These are phyloP conservation scores for Xylariaceae sp. DNA, from an alignment of 2,329 filamentous ascomycete species.

Conservation along the genomic window DNA sequence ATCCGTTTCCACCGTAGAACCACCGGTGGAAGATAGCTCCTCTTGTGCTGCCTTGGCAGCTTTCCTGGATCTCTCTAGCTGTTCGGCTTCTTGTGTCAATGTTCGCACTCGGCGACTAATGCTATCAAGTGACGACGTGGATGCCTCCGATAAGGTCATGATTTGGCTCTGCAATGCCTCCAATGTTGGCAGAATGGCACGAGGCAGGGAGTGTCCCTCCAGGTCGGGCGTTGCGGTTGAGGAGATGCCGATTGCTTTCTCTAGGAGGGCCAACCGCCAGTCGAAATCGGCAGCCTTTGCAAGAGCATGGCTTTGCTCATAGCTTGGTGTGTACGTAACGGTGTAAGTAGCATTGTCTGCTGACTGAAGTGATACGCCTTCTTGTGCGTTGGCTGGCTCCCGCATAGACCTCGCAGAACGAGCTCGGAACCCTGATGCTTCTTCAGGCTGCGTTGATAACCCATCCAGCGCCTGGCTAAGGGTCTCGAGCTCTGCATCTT, in stretches of 20 bases:
- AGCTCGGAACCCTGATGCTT: slow-evolving; percentile 21
- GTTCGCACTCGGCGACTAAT: slow-evolving; percentile 66
- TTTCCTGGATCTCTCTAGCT: slow-evolving; percentile 61
- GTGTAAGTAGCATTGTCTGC: slow-evolving; percentile 53
- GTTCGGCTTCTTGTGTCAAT: slow-evolving; percentile 69
- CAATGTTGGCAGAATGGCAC: slow-evolving; percentile 77
- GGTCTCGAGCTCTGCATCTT: slow-evolving; percentile 58
- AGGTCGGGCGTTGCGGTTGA: slow-evolving; percentile 62
- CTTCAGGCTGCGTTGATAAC: slow-evolving; percentile 44
- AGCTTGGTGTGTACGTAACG: slow-evolving; percentile 60
- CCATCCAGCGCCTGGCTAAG: slow-evolving; percentile 69
- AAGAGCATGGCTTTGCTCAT: slow-evolving; percentile 66
- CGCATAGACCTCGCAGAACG: slow-evolving; percentile 28
- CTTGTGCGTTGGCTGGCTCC: slow-evolving; percentile 22
- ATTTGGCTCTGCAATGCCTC: slow-evolving; percentile 79
- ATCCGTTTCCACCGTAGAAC: slow-evolving; percentile 40
- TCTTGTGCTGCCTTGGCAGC: slow-evolving; percentile 60
- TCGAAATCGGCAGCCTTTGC: slow-evolving; percentile 86
- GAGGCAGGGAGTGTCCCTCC: slow-evolving; percentile 52
- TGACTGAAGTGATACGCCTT: slow-evolving; percentile 16
- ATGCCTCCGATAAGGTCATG: slow-evolving; percentile 67
- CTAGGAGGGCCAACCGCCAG: slow-evolving; percentile 69
- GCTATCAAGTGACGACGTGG: slow-evolving; percentile 66
- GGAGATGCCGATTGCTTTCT: slow-evolving; percentile 75
- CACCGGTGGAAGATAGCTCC: slow-evolving; percentile 48